Percentiles rank a stretch among this genome's conserved stretches.
Conservation (phyloP, 2,329 filamentous ascomycete species). For the Monosporascus sp. region DNA sequence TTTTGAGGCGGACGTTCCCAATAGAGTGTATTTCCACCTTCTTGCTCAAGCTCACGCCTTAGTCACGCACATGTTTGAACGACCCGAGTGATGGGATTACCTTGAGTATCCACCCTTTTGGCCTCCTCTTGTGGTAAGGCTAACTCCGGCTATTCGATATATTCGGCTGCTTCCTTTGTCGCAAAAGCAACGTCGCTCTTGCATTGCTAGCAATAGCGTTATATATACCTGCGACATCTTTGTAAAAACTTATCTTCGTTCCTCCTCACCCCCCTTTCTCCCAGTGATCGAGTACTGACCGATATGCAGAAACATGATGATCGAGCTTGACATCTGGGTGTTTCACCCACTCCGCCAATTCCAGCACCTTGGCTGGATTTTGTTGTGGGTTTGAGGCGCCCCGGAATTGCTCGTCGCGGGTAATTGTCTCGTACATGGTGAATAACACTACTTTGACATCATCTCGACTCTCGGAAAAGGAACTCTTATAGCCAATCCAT, state of each 20-base stretch:
- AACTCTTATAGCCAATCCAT: constrained; percentile 11
- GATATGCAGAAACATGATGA: constrained; percentile 23
- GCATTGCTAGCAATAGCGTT: no score
- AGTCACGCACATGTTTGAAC: no score
- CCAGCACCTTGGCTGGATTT: constrained; percentile 11
- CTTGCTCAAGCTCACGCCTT: no score
- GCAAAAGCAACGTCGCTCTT: no score
- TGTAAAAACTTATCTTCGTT: constrained; percentile 1
- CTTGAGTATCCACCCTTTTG: no score
- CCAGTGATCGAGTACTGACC: constrained; percentile 22
- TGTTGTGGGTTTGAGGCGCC: constrained; percentile 19
- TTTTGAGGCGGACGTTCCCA: no score
- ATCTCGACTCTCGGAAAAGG: constrained; percentile 16
- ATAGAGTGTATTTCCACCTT: no score
- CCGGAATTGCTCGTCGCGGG: constrained; percentile 20
- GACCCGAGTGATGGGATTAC: no score
- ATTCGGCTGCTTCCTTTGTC: not conserved
- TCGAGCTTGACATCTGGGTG: constrained; percentile 29
- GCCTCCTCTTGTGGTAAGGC: no score
- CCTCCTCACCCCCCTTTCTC: constrained; percentile 6
- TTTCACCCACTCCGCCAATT: constrained; percentile 3
- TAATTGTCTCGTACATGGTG: constrained; percentile 33
- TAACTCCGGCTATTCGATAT: not conserved
- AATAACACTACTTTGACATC: constrained; percentile 31
- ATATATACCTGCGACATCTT: no score